Percentiles rank a stretch among this genome's conserved stretches.
These are phyloP conservation scores for Plasmodium inui DNA, from an alignment of 169 alveolate species.

Conservation along the genomic window DNA sequence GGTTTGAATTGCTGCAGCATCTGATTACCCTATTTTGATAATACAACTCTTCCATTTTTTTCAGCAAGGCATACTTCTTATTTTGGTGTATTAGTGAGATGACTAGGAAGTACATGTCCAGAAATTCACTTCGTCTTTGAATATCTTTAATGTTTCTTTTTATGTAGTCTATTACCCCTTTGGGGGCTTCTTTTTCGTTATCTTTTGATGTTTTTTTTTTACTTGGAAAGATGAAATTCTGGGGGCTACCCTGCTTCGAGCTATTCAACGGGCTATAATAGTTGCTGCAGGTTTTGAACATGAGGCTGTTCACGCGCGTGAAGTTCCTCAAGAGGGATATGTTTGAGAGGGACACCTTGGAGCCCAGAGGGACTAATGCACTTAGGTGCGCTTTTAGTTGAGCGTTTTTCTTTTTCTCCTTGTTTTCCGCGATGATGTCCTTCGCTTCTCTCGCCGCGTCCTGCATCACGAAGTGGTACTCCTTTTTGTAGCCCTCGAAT, in stretches of 20 bases:
- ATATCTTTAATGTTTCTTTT: constrained; percentile 49
- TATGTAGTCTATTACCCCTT: constrained; percentile 17
- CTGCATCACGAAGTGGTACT: background rate
- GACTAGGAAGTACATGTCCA: constrained; percentile 30
- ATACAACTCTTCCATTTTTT: constrained; percentile 60
- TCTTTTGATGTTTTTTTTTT: background rate
- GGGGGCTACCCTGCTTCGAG: background rate
- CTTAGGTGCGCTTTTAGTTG: background rate
- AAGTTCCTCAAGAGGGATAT: constrained; percentile 36
- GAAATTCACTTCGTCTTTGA: constrained; percentile 45
- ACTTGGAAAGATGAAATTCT: background rate
- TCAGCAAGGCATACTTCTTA: constrained; percentile 47
- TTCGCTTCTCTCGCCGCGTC: constrained; percentile 21
- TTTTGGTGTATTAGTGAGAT: constrained; percentile 30
- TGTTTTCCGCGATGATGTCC: background rate
- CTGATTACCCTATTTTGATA: constrained; percentile 30
- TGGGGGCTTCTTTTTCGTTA: background rate
- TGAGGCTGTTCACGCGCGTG: constrained; percentile 53
- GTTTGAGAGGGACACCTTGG: constrained; percentile 10
- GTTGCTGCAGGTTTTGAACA: constrained; percentile 38
- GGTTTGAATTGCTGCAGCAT: constrained; percentile 33
- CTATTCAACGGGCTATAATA: constrained; percentile 47
- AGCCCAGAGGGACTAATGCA: background rate
- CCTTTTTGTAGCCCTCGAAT: background rate
- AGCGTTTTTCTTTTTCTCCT: background rate